These are phyloP conservation scores for Biscutella laevigata DNA, from an alignment of 441 rosid genomes.

Conservation along the genomic window DNA sequence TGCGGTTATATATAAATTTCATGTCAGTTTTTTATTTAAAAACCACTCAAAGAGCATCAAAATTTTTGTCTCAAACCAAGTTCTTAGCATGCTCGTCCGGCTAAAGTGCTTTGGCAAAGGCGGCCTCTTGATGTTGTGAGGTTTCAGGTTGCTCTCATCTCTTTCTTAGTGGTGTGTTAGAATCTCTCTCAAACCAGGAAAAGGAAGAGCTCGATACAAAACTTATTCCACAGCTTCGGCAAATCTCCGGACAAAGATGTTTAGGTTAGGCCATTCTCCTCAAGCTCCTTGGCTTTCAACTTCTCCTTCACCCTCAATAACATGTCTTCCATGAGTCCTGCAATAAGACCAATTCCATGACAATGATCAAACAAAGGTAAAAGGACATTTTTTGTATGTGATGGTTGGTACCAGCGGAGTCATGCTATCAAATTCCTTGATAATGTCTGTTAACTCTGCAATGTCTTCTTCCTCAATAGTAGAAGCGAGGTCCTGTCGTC, in stretches of 20 bases:
- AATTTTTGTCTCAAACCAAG: slow-evolving; percentile 22
- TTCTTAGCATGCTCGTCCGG: slow-evolving; percentile 20
- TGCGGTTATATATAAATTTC: too few relatives aligned
- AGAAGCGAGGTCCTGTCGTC: slow-evolving; percentile 75
- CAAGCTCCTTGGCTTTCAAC: slow-evolving; percentile 84
- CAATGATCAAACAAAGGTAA: background rate
- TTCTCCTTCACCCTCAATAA: slow-evolving; percentile 94
- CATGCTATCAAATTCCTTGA: slow-evolving; percentile 96
- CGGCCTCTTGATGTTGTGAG: slow-evolving; percentile 22
- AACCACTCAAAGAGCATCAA: too few relatives aligned
- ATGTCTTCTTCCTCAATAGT: slow-evolving; percentile 92
- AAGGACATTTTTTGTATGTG: background rate
- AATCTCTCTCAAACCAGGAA: slow-evolving; percentile 29
- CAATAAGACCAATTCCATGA: slow-evolving; percentile 4
- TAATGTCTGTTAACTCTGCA: slow-evolving; percentile 66
- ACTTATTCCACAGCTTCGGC: slow-evolving; percentile 62
- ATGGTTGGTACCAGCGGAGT: slow-evolving; percentile 70
- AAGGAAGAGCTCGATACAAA: slow-evolving; percentile 30
- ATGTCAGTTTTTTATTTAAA: too few relatives aligned
- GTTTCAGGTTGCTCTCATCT: slow-evolving; percentile 30
- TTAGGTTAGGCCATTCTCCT: slow-evolving; percentile 92
- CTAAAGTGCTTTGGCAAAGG: slow-evolving; percentile 30
- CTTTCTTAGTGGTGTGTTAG: slow-evolving; percentile 35
- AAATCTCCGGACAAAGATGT: too few relatives aligned
- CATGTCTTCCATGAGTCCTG: slow-evolving; percentile 99